Evolutionary conservation across 352 stramenopile genomes (phyloP).

Genomic region (Globisporangium sylvaticum): DNA sequence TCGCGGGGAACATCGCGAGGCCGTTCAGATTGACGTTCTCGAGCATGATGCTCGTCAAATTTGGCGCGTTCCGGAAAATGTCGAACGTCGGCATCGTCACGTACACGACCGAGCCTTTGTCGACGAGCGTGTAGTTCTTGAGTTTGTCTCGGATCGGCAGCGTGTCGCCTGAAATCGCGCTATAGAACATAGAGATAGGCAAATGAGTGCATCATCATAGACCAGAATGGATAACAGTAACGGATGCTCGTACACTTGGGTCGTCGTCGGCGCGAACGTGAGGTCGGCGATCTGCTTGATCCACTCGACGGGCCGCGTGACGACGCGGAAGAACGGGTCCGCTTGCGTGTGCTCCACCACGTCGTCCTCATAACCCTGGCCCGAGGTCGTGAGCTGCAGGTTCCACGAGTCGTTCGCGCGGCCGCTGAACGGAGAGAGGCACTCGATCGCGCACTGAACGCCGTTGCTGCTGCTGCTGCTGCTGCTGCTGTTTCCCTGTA

Average conservation of each 20-base stretch:
- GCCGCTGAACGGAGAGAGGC: conserved; percentile 31
- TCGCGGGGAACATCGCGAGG: conserved; percentile 22
- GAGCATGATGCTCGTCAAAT: conserved; percentile 29
- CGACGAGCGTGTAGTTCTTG: conserved; percentile 21
- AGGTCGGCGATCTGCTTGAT: conserved; percentile 24
- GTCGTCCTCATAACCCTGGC: conserved; percentile 27
- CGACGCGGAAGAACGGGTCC: conserved; percentile 26
- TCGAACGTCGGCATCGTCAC: conserved; percentile 15
- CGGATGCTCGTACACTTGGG: conserved; percentile 32
- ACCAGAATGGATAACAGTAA: no score
- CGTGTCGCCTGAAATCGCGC: conserved; percentile 33
- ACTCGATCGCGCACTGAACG: conserved; percentile 31
- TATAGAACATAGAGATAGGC: no score
- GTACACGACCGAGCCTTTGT: conserved; percentile 21
- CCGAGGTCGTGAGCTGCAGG: conserved; percentile 27
- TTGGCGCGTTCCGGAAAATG: conserved; percentile 23
- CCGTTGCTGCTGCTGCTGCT: background rate
- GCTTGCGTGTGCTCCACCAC: conserved; percentile 6
- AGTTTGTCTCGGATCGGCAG: conserved; percentile 36
- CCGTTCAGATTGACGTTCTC: conserved; percentile 36
- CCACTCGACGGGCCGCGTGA: conserved; percentile 19
- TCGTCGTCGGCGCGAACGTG: conserved; percentile 25
- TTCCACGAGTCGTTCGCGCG: conserved; percentile 22
- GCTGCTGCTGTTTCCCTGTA: background rate
- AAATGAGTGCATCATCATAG: no score